These are phyloP conservation scores for Karstenula rhodostoma DNA, from an alignment of 2,329 filamentous ascomycete genomes.

Conservation along the genomic window DNA sequence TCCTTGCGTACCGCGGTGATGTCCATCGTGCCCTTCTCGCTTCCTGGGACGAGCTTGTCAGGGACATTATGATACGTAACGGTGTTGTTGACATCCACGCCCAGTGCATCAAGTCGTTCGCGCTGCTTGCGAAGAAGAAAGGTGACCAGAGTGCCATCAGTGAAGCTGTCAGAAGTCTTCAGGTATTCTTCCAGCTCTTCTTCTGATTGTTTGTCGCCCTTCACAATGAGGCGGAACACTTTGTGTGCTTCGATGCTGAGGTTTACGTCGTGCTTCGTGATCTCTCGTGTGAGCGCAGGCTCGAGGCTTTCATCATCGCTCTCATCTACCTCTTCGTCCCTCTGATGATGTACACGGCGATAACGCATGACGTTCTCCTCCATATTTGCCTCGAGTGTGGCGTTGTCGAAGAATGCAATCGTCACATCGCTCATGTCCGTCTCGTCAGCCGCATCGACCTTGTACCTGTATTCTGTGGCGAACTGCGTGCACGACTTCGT, in stretches of 20 bases:
- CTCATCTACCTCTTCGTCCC: too few species aligned
- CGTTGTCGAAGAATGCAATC: conserved; percentile 13
- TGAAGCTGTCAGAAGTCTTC: background rate
- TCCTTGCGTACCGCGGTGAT: background rate
- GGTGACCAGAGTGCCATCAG: background rate
- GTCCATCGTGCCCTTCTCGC: background rate
- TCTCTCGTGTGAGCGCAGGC: too few species aligned
- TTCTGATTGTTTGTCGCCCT: background rate
- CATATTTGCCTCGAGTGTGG: background rate
- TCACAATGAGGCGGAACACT: too few species aligned
- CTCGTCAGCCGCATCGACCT: conserved; percentile 18
- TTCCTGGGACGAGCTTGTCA: background rate
- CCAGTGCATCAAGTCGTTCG: background rate
- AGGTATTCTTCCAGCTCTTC: background rate
- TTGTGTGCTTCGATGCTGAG: too few species aligned
- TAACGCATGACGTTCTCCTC: background rate
- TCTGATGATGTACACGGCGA: too few species aligned
- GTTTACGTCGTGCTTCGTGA: too few species aligned
- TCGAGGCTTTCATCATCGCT: too few species aligned
- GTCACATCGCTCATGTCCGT: conserved; percentile 17
- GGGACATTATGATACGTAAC: background rate
- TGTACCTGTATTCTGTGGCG: conserved; percentile 15
- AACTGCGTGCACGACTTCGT: conserved; percentile 20
- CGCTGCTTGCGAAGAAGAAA: background rate
- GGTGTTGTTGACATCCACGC: background rate